Base-by-base conservation (phyloP, 2,329 filamentous ascomycete genomes). In the Epichloe uncinata region DNA sequence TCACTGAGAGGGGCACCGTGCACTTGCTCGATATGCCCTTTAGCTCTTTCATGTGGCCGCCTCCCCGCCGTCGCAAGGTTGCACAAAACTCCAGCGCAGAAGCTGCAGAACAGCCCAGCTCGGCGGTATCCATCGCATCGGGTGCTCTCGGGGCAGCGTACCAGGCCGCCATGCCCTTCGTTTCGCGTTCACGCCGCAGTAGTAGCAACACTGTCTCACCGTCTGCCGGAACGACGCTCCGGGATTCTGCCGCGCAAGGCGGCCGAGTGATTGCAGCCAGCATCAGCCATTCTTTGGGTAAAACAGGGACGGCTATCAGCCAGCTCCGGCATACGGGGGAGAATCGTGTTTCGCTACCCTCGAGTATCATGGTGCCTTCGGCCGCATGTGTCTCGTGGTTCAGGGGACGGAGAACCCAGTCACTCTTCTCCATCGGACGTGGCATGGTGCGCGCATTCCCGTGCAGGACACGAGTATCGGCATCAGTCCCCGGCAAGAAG, bases 1-100 rank as follows among this genome's bases (percentile, higher is more conserved):
- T 96, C 26, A 97, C 93, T 0, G 88, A 95, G 60, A 86, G 90
- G 57, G 89, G 91, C n/a, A 98, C 93, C 8, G 82, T 96, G 11
- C 93, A 98, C 67, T 78, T 97, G 42, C 83, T 95, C 55, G 87
- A 95, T 56, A 79, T 97, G 66, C 88, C 89, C 8, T 75, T 80
- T 43, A 85, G 81, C 54, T 87, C 87, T 4, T 91, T 90, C 58
- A 81, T 85, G 56, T 95, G 90, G 90, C 90, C 90, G 40, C 87
- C 89, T 22, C 82, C 81, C 41, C 75, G 78, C 38, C 73, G 75
- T 48, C 71, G 74, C 52, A 66, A 65, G 53, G 69, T 66, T 47
- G 60, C 60, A 37, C 68, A 66, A 52, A 73, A 78, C 37, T 65
- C 66, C 16, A 66, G 68, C 12, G 67, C 71, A 13, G 71, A 76